Percentiles rank a stretch among this genome's conserved stretches.
phyloP scores from a whole-genome alignment of 2,329 filamentous ascomycete genomes.

The Cladorrhinum sp. region DNA sequence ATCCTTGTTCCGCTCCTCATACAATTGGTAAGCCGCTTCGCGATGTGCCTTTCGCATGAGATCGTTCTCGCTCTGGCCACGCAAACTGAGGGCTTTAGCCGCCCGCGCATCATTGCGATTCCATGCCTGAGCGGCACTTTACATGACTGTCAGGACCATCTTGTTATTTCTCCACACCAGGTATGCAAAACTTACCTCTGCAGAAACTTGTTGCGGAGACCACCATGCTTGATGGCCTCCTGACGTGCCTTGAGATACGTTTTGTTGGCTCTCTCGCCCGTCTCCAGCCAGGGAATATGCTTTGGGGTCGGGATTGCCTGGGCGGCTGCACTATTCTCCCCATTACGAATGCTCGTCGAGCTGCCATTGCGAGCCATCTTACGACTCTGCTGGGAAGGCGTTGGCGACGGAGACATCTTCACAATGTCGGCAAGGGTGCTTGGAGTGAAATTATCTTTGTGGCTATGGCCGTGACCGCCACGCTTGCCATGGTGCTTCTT shows the following conservation, averaged over 20 bases:
- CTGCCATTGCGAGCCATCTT: slow-evolving; percentile 63
- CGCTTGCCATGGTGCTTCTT: slow-evolving; percentile 95
- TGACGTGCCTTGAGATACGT: slow-evolving; percentile 92
- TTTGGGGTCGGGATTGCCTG: slow-evolving; percentile 83
- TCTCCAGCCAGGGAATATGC: slow-evolving; percentile 95
- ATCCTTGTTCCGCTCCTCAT: slow-evolving; percentile 87
- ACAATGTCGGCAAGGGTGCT: slow-evolving; percentile 90
- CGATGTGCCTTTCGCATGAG: slow-evolving; percentile 96
- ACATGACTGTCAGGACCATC: slow-evolving; percentile 6
- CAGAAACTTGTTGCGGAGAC: slow-evolving; percentile 92
- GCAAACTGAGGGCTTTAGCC: slow-evolving; percentile 88
- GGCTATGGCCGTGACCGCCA: slow-evolving; percentile 70
- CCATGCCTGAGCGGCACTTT: slow-evolving; percentile 93
- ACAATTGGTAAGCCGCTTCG: slow-evolving; percentile 86
- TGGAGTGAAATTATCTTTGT: slow-evolving; percentile 65
- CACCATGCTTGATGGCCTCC: slow-evolving; percentile 96
- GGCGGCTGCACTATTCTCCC: slow-evolving; percentile 77
- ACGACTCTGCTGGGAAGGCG: slow-evolving; percentile 59
- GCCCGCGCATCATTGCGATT: slow-evolving; percentile 96
- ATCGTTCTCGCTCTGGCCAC: slow-evolving; percentile 94
- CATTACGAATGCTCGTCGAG: slow-evolving; percentile 59
- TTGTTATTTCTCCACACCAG: slow-evolving; percentile 12
- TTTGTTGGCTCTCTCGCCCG: slow-evolving; percentile 85
- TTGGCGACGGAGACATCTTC: slow-evolving; percentile 89
- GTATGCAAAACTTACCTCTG: slow-evolving; percentile 64